phyloP scores from a whole-genome alignment of 2,329 filamentous ascomycete species.

The Fusarium albidum region DNA sequence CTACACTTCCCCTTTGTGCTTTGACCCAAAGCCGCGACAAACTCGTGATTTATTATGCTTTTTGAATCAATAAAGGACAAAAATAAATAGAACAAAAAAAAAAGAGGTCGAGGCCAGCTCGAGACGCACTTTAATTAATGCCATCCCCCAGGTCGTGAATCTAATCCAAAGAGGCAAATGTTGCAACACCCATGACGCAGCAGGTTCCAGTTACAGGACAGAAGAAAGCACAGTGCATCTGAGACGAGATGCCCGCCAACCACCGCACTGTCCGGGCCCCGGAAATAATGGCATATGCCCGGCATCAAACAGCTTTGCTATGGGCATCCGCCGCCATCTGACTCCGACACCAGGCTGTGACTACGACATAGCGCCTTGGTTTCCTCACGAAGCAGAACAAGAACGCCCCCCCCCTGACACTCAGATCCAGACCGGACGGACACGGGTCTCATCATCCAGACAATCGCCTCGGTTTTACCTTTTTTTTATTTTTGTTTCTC shows the following conservation, averaged over 20 bases:
- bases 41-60: too few species aligned
- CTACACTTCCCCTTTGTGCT: neutral
- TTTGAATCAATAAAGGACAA: too few species aligned
- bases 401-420: neutral
- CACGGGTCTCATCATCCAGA: slow-evolving; percentile 10
- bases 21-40: neutral
- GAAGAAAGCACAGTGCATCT: too few species aligned
- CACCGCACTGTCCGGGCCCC: too few species aligned
- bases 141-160: too few species aligned
- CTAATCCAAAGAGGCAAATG: too few species aligned
- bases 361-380: slow-evolving; percentile 21
- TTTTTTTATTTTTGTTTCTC: slow-evolving; percentile 14
- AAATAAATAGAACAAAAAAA: too few species aligned
- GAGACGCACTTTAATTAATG: too few species aligned
- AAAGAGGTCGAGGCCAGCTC: too few species aligned
- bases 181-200: too few species aligned
- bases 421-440: slow-evolving; percentile 13
- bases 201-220: too few species aligned
- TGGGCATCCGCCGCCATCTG: slow-evolving; percentile 20
- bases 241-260: too few species aligned
- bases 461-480: slow-evolving; percentile 8
- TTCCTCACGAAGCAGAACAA: slow-evolving; percentile 3
- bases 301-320: slow-evolving; percentile 26
- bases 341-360: slow-evolving; percentile 2
- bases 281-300: slow-evolving; percentile 1